Conservation (phyloP, 139 green algal species). For the Closterium sp. region DNA sequence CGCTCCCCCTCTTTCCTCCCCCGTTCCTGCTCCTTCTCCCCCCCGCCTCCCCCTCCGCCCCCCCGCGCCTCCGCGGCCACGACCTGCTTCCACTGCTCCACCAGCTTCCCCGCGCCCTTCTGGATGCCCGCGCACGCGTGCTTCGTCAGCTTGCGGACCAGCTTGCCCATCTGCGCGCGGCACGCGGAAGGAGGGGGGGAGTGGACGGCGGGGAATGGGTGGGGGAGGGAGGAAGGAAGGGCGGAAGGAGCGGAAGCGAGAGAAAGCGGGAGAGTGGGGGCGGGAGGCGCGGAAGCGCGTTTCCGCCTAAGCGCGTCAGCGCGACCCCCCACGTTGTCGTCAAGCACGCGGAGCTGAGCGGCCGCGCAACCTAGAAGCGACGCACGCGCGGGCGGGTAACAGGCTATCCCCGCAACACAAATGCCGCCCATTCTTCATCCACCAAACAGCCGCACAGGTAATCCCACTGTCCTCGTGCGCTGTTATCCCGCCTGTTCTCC, state of each 20-base stretch:
- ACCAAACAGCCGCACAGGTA: too few species aligned
- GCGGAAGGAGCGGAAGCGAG: not conserved
- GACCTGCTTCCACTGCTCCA: slow-evolving; percentile 38
- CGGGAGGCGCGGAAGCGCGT: not conserved
- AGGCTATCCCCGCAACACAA: too few species aligned
- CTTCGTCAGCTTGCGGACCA: slow-evolving; percentile 47
- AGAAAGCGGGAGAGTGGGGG: not conserved
- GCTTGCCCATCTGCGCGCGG: slow-evolving; percentile 40
- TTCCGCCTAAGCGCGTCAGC: not conserved
- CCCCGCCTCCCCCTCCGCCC: not conserved
- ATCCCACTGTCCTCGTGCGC: too few species aligned
- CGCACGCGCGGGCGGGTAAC: too few species aligned
- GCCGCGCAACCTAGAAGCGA: not conserved
- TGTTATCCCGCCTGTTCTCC: too few species aligned
- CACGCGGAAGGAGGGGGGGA: not conserved
- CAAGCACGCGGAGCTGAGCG: not conserved
- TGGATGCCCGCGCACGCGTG: slow-evolving; percentile 34
- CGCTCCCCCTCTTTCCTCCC: not conserved
- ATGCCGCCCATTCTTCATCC: too few species aligned
- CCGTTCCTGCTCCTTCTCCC: not conserved
- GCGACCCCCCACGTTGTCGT: not conserved
- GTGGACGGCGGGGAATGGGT: too few species aligned
- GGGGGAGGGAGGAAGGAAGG: not conserved
- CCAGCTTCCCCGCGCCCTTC: not conserved
- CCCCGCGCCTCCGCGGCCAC: slow-evolving; percentile 19